Conservation (phyloP, 169 alveolate species). For the Eimeria necatrix region DNA sequence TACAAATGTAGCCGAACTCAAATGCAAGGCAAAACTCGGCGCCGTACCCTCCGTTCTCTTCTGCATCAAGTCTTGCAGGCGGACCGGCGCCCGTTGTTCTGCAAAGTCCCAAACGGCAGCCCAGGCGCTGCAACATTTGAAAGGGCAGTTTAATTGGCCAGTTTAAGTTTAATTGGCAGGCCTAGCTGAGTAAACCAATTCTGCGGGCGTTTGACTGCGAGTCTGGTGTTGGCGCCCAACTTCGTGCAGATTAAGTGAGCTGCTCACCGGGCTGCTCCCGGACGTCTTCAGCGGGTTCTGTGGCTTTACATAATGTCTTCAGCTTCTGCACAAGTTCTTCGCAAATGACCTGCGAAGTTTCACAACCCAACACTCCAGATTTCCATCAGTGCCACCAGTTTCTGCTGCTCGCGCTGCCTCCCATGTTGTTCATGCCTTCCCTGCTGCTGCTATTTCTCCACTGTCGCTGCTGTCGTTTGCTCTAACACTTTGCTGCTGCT, state of each 20-base stretch:
- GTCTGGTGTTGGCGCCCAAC: too few species aligned
- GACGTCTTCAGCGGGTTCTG: background rate
- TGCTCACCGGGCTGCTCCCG: background rate
- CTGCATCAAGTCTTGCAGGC: slow-evolving; percentile 35
- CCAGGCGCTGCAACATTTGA: too few species aligned
- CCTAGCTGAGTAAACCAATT: background rate
- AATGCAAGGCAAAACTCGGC: background rate
- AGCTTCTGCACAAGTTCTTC: slow-evolving; percentile 23
- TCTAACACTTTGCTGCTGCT: background rate
- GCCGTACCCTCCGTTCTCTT: slow-evolving; percentile 37
- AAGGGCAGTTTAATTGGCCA: background rate
- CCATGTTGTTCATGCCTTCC: background rate
- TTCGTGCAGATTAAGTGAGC: background rate
- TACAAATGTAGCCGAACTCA: too few species aligned
- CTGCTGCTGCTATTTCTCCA: slow-evolving; percentile 30
- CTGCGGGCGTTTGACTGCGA: too few species aligned
- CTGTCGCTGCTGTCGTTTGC: background rate
- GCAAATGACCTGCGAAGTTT: slow-evolving; percentile 22
- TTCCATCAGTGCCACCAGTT: too few species aligned
- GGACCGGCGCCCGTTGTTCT: slow-evolving; percentile 24
- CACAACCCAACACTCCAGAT: too few species aligned
- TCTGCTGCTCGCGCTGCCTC: too few species aligned
- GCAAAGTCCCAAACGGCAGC: background rate
- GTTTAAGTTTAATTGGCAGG: background rate
- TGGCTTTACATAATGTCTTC: background rate